Percentiles rank a stretch among this genome's conserved stretches.
phyloP scores from a whole-genome alignment of 164 flowering plant species.

The Vitis cinerea region DNA sequence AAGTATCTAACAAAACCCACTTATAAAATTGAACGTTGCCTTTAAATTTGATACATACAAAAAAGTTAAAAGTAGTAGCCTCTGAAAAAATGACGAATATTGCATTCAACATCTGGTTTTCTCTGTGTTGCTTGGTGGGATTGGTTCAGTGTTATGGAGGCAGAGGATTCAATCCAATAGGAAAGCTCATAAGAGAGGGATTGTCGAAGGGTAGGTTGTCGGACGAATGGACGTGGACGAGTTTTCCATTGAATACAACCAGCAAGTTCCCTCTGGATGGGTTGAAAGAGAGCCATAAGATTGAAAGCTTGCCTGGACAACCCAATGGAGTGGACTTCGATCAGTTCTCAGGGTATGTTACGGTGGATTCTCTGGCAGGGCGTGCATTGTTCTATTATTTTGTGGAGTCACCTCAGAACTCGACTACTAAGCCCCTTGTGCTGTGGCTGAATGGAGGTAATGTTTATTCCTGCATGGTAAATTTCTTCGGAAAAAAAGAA shows the following conservation, averaged over 20 bases:
- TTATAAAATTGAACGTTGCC: no score
- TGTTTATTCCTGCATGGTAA: neutral
- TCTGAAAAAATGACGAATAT: no score
- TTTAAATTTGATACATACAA: no score
- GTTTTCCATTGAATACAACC: constrained; percentile 10
- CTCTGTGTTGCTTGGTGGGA: no score
- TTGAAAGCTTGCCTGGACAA: constrained; percentile 49
- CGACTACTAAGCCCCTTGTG: constrained; percentile 31
- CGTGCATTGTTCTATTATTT: constrained; percentile 51
- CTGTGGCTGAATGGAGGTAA: constrained; percentile 55
- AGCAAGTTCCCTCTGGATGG: constrained; percentile 25
- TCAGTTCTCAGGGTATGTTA: constrained; percentile 57
- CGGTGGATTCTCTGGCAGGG: constrained; percentile 41
- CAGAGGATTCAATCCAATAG: no score
- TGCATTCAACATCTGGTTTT: no score
- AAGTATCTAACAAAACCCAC: no score
- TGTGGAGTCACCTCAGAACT: constrained; percentile 30
- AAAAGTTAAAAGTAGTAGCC: no score
- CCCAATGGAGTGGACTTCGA: constrained; percentile 46
- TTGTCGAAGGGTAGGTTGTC: no score
- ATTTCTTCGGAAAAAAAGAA: no score
- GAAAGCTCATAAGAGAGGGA: no score
- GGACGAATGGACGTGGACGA: neutral
- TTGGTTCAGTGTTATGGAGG: no score
- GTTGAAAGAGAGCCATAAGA: constrained; percentile 39